A percentile compares a stretch with the other conserved stretches of the same genome.
Conservation (phyloP, 73 alveolate genomes). For the Blepharisma japonicum region DNA sequence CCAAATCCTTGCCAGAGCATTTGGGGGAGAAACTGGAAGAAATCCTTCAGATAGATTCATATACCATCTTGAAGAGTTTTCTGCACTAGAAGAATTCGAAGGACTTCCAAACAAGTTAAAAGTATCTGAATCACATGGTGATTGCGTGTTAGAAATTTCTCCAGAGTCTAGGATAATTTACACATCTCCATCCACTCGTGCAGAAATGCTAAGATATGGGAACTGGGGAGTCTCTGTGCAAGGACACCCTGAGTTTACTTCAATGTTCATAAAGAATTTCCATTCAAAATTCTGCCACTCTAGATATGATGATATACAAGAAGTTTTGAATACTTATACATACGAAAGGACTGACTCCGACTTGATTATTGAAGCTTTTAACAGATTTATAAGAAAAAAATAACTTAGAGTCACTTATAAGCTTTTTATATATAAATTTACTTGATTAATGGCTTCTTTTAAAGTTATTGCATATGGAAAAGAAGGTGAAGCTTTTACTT, state of each 20-base stretch:
- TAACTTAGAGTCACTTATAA: not conserved
- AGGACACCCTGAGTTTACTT: constrained; percentile 12
- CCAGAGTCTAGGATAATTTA: not conserved
- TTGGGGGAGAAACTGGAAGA: constrained; percentile 19
- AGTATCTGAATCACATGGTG: constrained; percentile 16
- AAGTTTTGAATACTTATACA: not conserved
- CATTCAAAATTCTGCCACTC: not conserved
- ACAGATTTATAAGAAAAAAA: not conserved
- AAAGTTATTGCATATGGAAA: not conserved
- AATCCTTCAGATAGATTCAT: not conserved
- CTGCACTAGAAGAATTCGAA: not conserved
- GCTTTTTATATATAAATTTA: not conserved
- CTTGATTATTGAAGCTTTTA: not conserved
- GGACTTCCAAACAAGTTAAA: not conserved
- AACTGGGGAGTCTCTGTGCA: not conserved
- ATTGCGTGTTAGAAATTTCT: not conserved
- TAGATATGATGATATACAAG: not conserved
- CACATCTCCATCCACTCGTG: not conserved
- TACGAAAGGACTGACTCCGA: not conserved
- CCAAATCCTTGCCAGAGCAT: not conserved
- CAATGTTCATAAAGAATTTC: not conserved
- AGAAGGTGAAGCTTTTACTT: not conserved
- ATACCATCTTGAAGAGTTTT: not conserved
- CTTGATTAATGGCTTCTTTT: not conserved
- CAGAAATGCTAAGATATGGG: not conserved